These are phyloP conservation scores for Senna tora DNA, from an alignment of 306 rosid genomes.

Conservation along the genomic window DNA sequence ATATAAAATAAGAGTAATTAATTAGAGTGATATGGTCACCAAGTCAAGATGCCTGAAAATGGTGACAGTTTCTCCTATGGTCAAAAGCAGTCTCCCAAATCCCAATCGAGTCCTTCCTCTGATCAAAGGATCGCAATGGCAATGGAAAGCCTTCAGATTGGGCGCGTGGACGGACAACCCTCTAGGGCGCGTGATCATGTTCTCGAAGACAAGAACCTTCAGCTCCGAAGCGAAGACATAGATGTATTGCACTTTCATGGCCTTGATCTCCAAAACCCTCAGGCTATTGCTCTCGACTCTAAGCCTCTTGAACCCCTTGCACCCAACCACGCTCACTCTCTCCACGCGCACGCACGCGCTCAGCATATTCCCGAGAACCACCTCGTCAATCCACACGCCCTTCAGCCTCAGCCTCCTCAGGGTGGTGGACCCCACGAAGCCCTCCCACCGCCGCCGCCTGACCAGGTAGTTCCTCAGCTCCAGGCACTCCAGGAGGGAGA, in stretches of 20 bases:
- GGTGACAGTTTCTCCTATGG: neutral
- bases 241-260: neutral
- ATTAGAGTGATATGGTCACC: no score
- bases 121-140: neutral
- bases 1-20: no score
- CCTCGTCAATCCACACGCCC: neutral
- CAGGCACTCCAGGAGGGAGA: neutral
- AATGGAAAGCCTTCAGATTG: neutral
- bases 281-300: neutral
- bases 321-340: neutral
- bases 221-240: neutral
- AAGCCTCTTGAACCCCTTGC: neutral
- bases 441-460: no score
- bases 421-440: neutral
- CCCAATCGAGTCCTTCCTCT: neutral
- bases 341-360: neutral
- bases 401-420: neutral
- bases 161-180: neutral
- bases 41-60: no score
- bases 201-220: neutral
- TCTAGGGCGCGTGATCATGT: neutral
- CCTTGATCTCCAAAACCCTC: no score
- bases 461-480: neutral
- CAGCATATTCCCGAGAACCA: no score
- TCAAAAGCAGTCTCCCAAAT: neutral